A percentile compares a stretch with the other conserved stretches of the same genome.
These are phyloP conservation scores for Chaetomium strumarium DNA, from an alignment of 2,329 filamentous ascomycete species.

Conservation along the genomic window DNA sequence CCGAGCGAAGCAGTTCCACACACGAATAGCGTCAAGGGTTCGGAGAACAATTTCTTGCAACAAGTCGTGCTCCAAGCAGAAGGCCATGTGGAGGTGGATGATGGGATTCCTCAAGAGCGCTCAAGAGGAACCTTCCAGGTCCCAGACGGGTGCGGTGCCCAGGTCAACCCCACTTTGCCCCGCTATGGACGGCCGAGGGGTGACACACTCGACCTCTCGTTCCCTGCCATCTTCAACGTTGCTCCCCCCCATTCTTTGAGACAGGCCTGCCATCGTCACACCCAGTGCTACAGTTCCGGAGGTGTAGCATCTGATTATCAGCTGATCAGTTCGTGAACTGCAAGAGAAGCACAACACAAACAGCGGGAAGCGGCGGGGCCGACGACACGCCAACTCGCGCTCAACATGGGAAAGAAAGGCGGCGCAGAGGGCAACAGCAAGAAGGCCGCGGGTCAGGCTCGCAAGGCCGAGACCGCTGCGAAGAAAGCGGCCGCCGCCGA, in stretches of 20 bases:
- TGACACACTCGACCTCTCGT: conserved; percentile 6
- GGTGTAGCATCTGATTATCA: not conserved
- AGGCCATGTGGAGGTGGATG: no score
- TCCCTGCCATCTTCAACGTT: not conserved
- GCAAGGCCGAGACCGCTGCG: conserved; percentile 85
- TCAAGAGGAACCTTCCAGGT: no score
- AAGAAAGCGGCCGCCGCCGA: conserved; percentile 69
- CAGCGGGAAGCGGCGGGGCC: not conserved
- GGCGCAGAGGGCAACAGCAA: conserved; percentile 72
- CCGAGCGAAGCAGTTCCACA: no score
- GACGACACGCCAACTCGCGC: conserved; percentile 5
- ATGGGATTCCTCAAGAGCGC: no score
- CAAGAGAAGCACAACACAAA: not conserved
- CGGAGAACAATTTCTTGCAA: no score
- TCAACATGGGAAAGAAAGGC: conserved; percentile 66
- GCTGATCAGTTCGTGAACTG: not conserved
- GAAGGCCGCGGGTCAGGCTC: conserved; percentile 82
- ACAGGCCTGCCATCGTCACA: not conserved
- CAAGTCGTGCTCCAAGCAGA: no score
- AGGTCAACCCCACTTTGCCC: not conserved
- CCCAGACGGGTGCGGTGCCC: no score
- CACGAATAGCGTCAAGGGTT: no score
- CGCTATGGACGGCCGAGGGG: not conserved
- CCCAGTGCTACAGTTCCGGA: not conserved
- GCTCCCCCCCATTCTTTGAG: not conserved